Conservation (phyloP, 1,139 yeast species). For the Scheffersomyces stambukii region DNA sequence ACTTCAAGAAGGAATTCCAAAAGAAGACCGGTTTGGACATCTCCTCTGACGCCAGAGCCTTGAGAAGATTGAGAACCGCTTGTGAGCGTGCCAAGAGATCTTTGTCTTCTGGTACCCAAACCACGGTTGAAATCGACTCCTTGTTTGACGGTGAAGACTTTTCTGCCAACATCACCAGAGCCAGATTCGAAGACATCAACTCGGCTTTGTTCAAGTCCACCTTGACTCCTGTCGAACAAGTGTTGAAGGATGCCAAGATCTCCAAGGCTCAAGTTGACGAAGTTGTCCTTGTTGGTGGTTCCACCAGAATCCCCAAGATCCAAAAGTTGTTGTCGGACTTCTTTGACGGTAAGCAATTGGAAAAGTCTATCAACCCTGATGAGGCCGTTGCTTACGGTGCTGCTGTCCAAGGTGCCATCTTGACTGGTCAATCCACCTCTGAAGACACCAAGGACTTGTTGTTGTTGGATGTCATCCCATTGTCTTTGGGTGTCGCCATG, state of each 20-base stretch:
- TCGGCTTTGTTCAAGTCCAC: slow-evolving; percentile 95
- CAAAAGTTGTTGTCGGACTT: slow-evolving; percentile 96
- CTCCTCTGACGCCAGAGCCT: slow-evolving; percentile 90
- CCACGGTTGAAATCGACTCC: slow-evolving; percentile 96
- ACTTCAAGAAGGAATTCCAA: slow-evolving; percentile 93
- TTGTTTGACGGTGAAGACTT: slow-evolving; percentile 95
- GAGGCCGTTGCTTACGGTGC: slow-evolving; percentile 99
- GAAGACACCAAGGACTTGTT: slow-evolving; percentile 96
- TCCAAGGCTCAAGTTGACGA: slow-evolving; percentile 88
- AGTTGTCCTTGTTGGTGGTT: slow-evolving; percentile 99
- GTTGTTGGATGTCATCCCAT: slow-evolving; percentile 97
- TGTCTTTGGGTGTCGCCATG: slow-evolving; percentile 99
- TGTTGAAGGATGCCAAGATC: slow-evolving; percentile 91
- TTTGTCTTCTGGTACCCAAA: slow-evolving; percentile 92
- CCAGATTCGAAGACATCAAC: slow-evolving; percentile 98
- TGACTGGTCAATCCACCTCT: slow-evolving; percentile 96
- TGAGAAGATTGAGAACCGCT: slow-evolving; percentile 98
- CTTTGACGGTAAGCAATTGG: slow-evolving; percentile 97
- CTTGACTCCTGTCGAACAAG: slow-evolving; percentile 97
- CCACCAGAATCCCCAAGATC: slow-evolving; percentile 99
- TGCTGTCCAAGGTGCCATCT: slow-evolving; percentile 98
- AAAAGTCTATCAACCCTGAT: slow-evolving; percentile 97
- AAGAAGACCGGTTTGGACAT: slow-evolving; percentile 94
- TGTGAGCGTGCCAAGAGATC: slow-evolving; percentile 99
- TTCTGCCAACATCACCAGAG: slow-evolving; percentile 96